Evolutionary conservation across 805 yeast genomes (phyloP), one percentile per base, ranked within the genome.

Genomic region (Middelhovenomyces tepae): DNA sequence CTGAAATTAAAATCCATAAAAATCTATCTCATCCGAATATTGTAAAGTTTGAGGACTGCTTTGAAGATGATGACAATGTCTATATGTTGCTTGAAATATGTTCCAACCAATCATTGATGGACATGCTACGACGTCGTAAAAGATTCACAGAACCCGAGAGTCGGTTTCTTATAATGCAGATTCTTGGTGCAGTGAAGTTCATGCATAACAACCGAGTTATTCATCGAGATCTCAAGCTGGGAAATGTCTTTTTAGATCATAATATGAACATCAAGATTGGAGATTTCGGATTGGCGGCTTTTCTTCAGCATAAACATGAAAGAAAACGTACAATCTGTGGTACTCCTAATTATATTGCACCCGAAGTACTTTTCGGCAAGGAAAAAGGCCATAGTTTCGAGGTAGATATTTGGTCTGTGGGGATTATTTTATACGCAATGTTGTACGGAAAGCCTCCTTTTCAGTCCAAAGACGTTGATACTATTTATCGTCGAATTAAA

Each of bases 311-410:
- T 15, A 65, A 70, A 19, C 70, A 69, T 37, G 83, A 83, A 32
- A 75, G 89, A 44, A 85, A 89, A 51, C 82, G 78, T 54, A 89
- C 98, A 27, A 84, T 91, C 36, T 91, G 99, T 59, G 99, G 99
- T 35, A 91, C 99, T 16, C 99, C 99, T 39, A 91, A 91, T 60
- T 91, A 91, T 56, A 91, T 91, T 53, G 96, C 98, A 1, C 99
- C 99, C 5, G 99, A 91, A 63, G 94, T 91, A 15, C 68, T 91
- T 44, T 82, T 86, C 25, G 94, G 94, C 18, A 85, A 85, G 49
- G 46, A 46, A 10, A 69, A 75, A 8, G 98, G 97, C 6, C 98
- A 91, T 57, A 77, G 93, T 32, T 87, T 75, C 53, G 95, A 86
- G 57, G 96, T 86, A 26, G 99, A 91, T 57, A 74, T 86, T 39